Base-by-base conservation (phyloP, 495 filamentous ascomycete genomes). In the Penicillium parvum region DNA sequence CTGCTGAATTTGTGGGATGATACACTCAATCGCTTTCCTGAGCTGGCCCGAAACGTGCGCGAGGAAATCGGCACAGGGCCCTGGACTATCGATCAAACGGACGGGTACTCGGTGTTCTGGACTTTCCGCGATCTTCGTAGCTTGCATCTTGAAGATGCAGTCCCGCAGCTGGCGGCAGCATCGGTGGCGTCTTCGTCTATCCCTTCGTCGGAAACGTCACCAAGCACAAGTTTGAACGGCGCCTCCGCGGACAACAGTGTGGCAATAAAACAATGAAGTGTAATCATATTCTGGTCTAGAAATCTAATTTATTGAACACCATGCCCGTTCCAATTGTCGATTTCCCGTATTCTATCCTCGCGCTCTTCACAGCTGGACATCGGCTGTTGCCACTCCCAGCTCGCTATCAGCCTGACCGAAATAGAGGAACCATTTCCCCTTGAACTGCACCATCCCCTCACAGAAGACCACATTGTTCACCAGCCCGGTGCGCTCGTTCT, bases 401-500 rank as follows among this genome's bases (percentile, higher is more conserved):
- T 39, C 37, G 8, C 37, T 39, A 28, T 35, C 18, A 4, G 33
- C 42, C 25, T 29, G 28, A 7, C 30, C 45, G 33, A 41, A 41
- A 17, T 40, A 47, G 16, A 47, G 34, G 12, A 27, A 32, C 28
- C 37, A 47, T 9, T 47, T 40, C 2, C 45, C 45, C 9, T 41
- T 27, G 18, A 29, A 41, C 37, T 47, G 45, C 22, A 47, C 45
- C 32, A 47, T 18, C n/a, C 37, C 45, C 23, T 41, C 37, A 11
- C 18, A 34, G 12, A 35, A 41, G 2, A 47, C 37, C 5, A 40
- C 45, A n/a, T 47, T 33, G 30, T 41, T 32, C 15, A 47, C 37
- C 16, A 40, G 37, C 15, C 37, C 45, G 4, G 30, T 34, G 16
- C 29, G 15, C 33, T 21, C 26, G 9, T 15, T 40, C 1, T 23